These are phyloP conservation scores for Rachicladosporium sp. DNA, from an alignment of 2,329 filamentous ascomycete species.

Conservation along the genomic window DNA sequence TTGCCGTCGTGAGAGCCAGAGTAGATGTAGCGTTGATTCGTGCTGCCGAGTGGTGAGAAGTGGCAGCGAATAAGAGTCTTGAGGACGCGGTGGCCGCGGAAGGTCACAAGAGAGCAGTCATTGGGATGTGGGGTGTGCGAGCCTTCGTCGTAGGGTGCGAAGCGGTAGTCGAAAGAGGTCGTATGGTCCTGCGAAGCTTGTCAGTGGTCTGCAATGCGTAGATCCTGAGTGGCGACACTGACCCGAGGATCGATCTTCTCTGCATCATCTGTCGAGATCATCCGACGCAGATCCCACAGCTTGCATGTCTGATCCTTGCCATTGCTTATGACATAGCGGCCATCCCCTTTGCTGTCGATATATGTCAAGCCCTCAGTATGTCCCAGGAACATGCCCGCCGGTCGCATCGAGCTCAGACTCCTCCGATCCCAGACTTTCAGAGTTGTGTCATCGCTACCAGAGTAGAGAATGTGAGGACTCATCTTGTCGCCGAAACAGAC, in stretches of 20 bases:
- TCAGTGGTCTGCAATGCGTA: not conserved
- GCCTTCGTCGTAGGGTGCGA: constrained; percentile 50
- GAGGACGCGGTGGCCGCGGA: constrained; percentile 77
- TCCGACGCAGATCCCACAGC: constrained; percentile 87
- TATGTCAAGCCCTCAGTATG: constrained; percentile 55
- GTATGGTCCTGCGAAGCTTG: constrained; percentile 34
- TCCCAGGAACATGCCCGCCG: constrained; percentile 52
- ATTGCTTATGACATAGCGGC: constrained; percentile 82
- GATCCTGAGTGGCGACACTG: constrained; percentile 1
- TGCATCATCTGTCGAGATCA: constrained; percentile 60
- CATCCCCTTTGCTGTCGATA: constrained; percentile 72
- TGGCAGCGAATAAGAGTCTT: constrained; percentile 89
- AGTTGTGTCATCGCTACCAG: constrained; percentile 85
- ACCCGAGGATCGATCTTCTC: constrained; percentile 40
- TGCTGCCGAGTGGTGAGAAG: constrained; percentile 77
- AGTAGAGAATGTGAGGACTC: constrained; percentile 89
- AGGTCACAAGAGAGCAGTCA: constrained; percentile 88
- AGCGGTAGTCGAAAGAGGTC: constrained; percentile 64
- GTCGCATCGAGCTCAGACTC: constrained; percentile 48
- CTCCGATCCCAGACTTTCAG: constrained; percentile 94
- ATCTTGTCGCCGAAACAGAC: constrained; percentile 86
- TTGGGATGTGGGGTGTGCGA: constrained; percentile 62
- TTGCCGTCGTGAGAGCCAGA: constrained; percentile 80
- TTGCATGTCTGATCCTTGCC: constrained; percentile 96
- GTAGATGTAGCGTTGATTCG: constrained; percentile 86